Percentiles rank a stretch among this genome's conserved stretches.
Conservation (phyloP, 345 rosid genomes). For the Salix exigua region DNA sequence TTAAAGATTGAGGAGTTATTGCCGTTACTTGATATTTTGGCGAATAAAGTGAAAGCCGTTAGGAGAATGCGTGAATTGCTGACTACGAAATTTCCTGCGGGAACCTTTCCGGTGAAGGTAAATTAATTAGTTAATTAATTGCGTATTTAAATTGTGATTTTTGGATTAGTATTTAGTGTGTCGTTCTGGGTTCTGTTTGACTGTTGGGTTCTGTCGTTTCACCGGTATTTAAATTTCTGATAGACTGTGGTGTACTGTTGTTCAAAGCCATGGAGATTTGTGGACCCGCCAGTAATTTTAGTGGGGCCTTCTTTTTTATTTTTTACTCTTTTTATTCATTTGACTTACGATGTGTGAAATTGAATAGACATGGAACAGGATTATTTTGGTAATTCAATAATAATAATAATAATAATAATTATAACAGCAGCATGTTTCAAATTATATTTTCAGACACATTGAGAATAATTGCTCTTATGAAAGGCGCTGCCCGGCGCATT, state of each 20-base stretch:
- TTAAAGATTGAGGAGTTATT: conserved; percentile 81
- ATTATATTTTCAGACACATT: too few relatives aligned
- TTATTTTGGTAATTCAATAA: not conserved
- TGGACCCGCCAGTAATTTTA: not conserved
- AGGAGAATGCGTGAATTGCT: conserved; percentile 83
- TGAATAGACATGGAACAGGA: not conserved
- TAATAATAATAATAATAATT: too few relatives aligned
- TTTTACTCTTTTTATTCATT: too few relatives aligned
- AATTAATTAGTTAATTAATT: not conserved
- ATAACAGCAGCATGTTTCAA: too few relatives aligned
- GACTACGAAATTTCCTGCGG: conserved; percentile 95
- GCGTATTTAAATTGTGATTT: not conserved
- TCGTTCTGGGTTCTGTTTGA: not conserved
- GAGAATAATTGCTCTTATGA: too few relatives aligned
- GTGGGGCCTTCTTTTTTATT: not conserved
- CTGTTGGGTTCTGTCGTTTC: not conserved
- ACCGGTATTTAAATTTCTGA: too few relatives aligned
- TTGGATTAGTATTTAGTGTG: not conserved
- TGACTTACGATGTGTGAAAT: not conserved
- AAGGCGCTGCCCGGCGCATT: too few relatives aligned
- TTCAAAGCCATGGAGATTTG: too few relatives aligned
- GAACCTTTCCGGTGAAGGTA: conserved; percentile 97
- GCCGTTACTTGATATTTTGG: conserved; percentile 90
- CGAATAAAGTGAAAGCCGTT: conserved; percentile 91
- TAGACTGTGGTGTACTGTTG: too few relatives aligned